phyloP scores from a whole-genome alignment of 148 eudicot genomes.

The Chenopodium suecicum region DNA sequence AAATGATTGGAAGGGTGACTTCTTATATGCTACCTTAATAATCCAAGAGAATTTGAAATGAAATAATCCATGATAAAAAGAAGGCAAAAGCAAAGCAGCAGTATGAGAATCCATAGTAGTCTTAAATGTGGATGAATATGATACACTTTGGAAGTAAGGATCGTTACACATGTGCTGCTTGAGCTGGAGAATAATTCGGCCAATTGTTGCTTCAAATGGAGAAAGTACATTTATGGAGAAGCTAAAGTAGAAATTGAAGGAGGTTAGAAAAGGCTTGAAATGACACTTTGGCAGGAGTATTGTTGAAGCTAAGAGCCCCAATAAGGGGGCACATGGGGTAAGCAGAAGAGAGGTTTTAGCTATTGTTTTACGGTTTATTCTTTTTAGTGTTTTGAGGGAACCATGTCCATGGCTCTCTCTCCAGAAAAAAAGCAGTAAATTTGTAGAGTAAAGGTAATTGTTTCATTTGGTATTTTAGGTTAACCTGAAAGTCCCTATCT shows the following conservation, averaged over 20 bases:
- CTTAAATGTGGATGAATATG: background rate
- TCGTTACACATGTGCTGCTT: too few relatives aligned
- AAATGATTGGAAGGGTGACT: too few relatives aligned
- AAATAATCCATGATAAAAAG: background rate
- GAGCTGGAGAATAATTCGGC: background rate
- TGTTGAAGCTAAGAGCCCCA: background rate
- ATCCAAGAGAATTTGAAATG: background rate
- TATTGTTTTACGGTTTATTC: too few relatives aligned
- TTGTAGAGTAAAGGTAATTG: background rate
- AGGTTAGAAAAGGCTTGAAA: background rate
- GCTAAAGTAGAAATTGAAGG: background rate
- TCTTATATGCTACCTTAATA: too few relatives aligned
- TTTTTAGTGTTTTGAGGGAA: background rate
- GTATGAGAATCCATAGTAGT: background rate
- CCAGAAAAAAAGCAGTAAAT: too few relatives aligned
- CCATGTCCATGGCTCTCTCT: background rate
- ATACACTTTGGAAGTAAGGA: background rate
- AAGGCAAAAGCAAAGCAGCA: background rate
- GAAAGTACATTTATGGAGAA: background rate
- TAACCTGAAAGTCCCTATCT: background rate
- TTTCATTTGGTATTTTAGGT: background rate
- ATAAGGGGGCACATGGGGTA: background rate
- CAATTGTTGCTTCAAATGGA: background rate
- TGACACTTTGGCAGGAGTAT: background rate
- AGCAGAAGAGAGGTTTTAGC: background rate